These are phyloP conservation scores for Amphirosellinia nigrospora DNA, from an alignment of 495 filamentous ascomycete genomes.

Conservation along the genomic window DNA sequence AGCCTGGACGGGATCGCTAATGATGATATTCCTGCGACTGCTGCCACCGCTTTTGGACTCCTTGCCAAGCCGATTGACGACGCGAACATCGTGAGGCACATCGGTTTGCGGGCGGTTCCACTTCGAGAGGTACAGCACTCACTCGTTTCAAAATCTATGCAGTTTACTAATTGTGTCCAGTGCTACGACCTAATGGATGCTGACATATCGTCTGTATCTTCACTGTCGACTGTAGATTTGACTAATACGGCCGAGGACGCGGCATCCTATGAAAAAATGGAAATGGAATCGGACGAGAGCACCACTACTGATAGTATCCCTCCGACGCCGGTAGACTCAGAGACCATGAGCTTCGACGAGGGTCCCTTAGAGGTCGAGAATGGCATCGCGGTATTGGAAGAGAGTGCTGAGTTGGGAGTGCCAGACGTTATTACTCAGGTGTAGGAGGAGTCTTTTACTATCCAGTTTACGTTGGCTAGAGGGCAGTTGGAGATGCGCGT, in stretches of 20 bases:
- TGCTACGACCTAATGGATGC: background rate
- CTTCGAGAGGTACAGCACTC: slow-evolving; percentile 39
- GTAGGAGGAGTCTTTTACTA: slow-evolving; percentile 21
- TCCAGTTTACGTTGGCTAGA: slow-evolving; percentile 1
- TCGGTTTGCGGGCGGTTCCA: slow-evolving; percentile 46
- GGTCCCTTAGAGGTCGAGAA: slow-evolving; percentile 50
- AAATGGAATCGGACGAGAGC: background rate
- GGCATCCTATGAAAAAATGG: background rate
- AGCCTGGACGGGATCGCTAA: slow-evolving; percentile 57
- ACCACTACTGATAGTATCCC: background rate
- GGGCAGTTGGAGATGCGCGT: background rate
- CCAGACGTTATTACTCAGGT: slow-evolving; percentile 58
- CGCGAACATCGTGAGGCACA: slow-evolving; percentile 38
- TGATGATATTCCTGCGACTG: slow-evolving; percentile 49
- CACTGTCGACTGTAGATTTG: background rate
- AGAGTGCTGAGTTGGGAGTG: slow-evolving; percentile 57
- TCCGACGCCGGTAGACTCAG: slow-evolving; percentile 27
- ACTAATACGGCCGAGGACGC: slow-evolving; percentile 6
- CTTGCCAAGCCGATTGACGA: slow-evolving; percentile 41
- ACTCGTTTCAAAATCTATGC: background rate
- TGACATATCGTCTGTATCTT: background rate
- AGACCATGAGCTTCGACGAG: slow-evolving; percentile 33
- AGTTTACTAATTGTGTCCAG: slow-evolving; percentile 12
- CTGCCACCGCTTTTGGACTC: slow-evolving; percentile 54
- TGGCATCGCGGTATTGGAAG: slow-evolving; percentile 65